Conservation (phyloP, 371 early-diverging fungal genomes). For the Apophysomyces ossiformis region DNA sequence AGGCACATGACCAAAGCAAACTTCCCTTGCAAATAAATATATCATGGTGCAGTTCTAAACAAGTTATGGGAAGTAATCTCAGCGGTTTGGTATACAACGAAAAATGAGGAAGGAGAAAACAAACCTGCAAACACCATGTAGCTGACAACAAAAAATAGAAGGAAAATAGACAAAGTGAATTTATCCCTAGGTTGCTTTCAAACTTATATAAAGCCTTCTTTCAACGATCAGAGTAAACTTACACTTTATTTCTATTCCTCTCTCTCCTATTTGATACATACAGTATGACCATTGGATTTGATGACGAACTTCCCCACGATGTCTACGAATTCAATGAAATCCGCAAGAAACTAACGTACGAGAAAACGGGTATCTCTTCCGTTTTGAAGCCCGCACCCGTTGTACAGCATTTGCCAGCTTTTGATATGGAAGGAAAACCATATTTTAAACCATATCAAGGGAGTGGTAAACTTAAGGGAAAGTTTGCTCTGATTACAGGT, state of each 20-base stretch:
- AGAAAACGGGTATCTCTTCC: constrained; percentile 50
- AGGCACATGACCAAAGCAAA: background rate
- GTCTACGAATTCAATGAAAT: constrained; percentile 54
- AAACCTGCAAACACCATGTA: background rate
- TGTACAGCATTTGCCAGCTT: constrained; percentile 47
- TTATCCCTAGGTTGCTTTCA: too few relatives aligned
- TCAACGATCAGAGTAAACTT: too few relatives aligned
- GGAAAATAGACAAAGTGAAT: background rate
- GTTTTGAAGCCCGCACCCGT: constrained; percentile 55
- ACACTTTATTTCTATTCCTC: too few relatives aligned
- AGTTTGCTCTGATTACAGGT: constrained; percentile 53
- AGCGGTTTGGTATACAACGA: background rate
- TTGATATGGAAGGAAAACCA: constrained; percentile 44
- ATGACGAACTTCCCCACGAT: constrained; percentile 53
- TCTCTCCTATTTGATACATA: background rate
- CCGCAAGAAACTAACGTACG: constrained; percentile 45
- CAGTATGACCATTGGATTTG: constrained; percentile 49
- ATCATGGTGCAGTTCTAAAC: constrained; percentile 4
- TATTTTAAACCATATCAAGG: constrained; percentile 47
- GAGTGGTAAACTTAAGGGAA: constrained; percentile 48
- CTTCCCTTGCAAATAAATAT: background rate
- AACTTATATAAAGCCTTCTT: background rate
- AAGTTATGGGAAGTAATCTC: background rate
- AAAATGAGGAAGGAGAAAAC: background rate
- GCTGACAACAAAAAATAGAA: too few relatives aligned